Percentiles rank a stretch among this genome's conserved stretches.
Evolutionary conservation across 2,329 filamentous ascomycete species (phyloP).

Genomic region (Penicillium sp.): DNA sequence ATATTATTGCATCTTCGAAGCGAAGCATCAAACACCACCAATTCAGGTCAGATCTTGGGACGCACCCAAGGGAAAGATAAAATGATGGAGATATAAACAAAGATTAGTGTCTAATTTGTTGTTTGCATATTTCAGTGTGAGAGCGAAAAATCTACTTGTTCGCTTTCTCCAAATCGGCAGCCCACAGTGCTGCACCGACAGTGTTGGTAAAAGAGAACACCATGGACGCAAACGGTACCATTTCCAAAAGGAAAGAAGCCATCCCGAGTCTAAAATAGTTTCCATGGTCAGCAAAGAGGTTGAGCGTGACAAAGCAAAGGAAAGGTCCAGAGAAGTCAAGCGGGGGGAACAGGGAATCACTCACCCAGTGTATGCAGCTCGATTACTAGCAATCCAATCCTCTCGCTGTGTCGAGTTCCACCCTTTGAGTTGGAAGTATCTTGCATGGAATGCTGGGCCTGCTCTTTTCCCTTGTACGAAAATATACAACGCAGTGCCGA

Average conservation of each 20-base stretch:
- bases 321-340: not conserved
- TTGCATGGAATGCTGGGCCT: slow-evolving; percentile 56
- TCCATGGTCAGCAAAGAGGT: slow-evolving; percentile 10
- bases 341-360: slow-evolving; percentile 33
- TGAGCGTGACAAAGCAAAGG: not conserved
- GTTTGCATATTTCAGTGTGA: not conserved
- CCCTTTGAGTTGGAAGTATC: slow-evolving; percentile 91
- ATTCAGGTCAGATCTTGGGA: no score
- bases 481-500: slow-evolving; percentile 81
- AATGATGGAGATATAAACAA: no score
- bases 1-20: no score
- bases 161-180: slow-evolving; percentile 73
- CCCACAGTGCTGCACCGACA: slow-evolving; percentile 92
- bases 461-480: slow-evolving; percentile 66
- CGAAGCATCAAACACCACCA: no score
- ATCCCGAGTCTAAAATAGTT: slow-evolving; percentile 61
- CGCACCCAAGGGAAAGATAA: no score
- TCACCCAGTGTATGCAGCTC: slow-evolving; percentile 79
- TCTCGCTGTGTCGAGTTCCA: slow-evolving; percentile 68
- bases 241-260: slow-evolving; percentile 77
- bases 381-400: slow-evolving; percentile 69
- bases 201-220: slow-evolving; percentile 90
- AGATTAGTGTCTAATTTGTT: not conserved
- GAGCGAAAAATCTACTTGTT: slow-evolving; percentile 21
- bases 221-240: slow-evolving; percentile 79